Evolutionary conservation across 225 moss, liverwort and hornwort species (phyloP), one percentile per base, ranked within the genome.

Genomic region (Neckera pumila): DNA sequence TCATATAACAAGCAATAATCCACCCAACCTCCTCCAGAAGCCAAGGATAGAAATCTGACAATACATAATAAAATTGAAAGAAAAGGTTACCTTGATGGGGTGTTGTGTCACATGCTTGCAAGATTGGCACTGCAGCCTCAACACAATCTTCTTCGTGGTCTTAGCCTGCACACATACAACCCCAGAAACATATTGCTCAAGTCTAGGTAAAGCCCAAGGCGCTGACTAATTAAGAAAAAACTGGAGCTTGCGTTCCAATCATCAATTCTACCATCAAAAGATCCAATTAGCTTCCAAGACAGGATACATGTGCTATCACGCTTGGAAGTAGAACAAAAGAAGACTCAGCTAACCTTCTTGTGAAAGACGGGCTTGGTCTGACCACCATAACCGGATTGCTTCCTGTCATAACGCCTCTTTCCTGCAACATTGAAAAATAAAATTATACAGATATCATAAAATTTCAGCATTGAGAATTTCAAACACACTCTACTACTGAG

Each of bases 321-420:
- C 57, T 77, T 45, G 15, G 43, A 72, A 31, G 45, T 18, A 66
- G 43, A 86, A 34, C 33, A 78, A 22, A 34, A 85, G 57, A 28
- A 87, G 23, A 72, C 45, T 71, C 49, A 75, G 42, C 85, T 45
- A 4, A 95, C 96, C 96, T 98, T 98, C 96, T 98, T 96, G 95
- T 98, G 98, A 89, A 98, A 98, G 90, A 98, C 96, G 54, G 96
- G 98, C 95, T 98, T 96, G 62, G 98, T 98, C 92, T 98, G 98
- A 89, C 98, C 98, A 91, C 98, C 98, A 85, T 96, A 98, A 90
- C 96, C 96, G 59, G 96, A 98, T 82, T 98, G 98, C 91, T 98
- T 98, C 92, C 96, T 92, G 91, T 98, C 96, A 92, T 98, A 98
- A 89, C 98, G 96, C 88, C 98, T 96, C 94, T 98, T 98, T 64